phyloP scores from a whole-genome alignment of 2,329 filamentous ascomycete species.

The Microcyclosporella mali region DNA sequence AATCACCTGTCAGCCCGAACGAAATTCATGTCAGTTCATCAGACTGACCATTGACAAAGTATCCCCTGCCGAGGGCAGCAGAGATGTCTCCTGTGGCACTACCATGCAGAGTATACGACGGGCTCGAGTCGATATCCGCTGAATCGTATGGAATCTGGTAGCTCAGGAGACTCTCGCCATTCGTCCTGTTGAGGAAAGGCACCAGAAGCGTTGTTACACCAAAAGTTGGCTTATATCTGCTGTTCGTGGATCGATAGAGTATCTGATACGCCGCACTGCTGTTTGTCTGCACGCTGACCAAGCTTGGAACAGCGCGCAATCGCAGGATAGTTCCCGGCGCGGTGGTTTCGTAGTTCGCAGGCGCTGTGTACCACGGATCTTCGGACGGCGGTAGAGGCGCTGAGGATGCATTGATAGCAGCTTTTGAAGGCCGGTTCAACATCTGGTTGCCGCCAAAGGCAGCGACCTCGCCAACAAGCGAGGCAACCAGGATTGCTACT shows the following conservation, averaged over 20 bases:
- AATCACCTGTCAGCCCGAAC: too few relatives aligned
- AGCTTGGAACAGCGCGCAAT: slow-evolving; percentile 6
- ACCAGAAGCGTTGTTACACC: slow-evolving; percentile 22
- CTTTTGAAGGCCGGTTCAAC: background rate
- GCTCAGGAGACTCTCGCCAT: slow-evolving; percentile 6
- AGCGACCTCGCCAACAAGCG: too few relatives aligned
- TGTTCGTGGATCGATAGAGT: slow-evolving; percentile 22
- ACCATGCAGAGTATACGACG: slow-evolving; percentile 31
- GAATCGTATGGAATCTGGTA: slow-evolving; percentile 31
- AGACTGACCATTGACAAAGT: background rate
- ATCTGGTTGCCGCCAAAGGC: too few relatives aligned
- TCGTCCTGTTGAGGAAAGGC: slow-evolving; percentile 4
- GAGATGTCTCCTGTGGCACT: slow-evolving; percentile 1
- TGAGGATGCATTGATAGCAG: slow-evolving; percentile 3
- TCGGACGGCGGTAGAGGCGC: slow-evolving; percentile 12
- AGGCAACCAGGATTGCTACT: background rate
- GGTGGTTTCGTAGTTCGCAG: background rate
- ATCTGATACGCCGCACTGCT: slow-evolving; percentile 21
- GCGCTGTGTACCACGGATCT: slow-evolving; percentile 7
- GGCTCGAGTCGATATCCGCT: slow-evolving; percentile 35
- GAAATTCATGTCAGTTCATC: too few relatives aligned
- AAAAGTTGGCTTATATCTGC: slow-evolving; percentile 13
- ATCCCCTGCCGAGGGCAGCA: slow-evolving; percentile 14
- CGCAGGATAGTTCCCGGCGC: slow-evolving; percentile 5
- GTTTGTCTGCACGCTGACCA: slow-evolving; percentile 17